Evolutionary conservation across 148 eudicot genomes (phyloP).

Genomic region (Oxyria digyna): DNA sequence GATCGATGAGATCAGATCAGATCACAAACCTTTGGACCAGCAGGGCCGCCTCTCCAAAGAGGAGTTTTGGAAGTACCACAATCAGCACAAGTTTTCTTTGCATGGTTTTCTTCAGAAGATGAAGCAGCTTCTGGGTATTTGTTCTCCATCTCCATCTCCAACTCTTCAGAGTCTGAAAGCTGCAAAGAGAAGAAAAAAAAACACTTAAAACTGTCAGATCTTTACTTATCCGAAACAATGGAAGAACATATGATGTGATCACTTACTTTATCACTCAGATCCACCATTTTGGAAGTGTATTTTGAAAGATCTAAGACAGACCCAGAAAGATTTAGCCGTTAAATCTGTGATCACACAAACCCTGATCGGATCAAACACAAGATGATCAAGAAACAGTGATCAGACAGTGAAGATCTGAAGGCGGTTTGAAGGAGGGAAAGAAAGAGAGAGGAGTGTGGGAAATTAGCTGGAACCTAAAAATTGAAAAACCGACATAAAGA

Average conservation of each 20-base stretch:
- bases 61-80: constrained; percentile 97
- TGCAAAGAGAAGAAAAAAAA: constrained; percentile 9
- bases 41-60: constrained; percentile 93
- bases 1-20: constrained; percentile 13
- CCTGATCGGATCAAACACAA: background rate
- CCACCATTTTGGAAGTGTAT: constrained; percentile 31
- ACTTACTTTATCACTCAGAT: constrained; percentile 65
- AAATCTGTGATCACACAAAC: background rate
- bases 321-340: constrained; percentile 22
- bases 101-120: constrained; percentile 30
- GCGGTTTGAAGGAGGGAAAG: background rate
- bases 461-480: constrained; percentile 2
- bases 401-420: background rate
- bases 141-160: constrained; percentile 36
- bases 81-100: constrained; percentile 62
- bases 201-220: constrained; percentile 7
- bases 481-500: constrained; percentile 6
- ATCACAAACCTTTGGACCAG: constrained; percentile 76
- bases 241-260: constrained; percentile 21
- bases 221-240: background rate
- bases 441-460: background rate
- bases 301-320: constrained; percentile 14
- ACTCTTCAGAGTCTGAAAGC: constrained; percentile 44
- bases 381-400: background rate
- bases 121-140: constrained; percentile 29